Base-by-base conservation (phyloP, 768 basidiomycete species). In the Crepidotus variabilis region DNA sequence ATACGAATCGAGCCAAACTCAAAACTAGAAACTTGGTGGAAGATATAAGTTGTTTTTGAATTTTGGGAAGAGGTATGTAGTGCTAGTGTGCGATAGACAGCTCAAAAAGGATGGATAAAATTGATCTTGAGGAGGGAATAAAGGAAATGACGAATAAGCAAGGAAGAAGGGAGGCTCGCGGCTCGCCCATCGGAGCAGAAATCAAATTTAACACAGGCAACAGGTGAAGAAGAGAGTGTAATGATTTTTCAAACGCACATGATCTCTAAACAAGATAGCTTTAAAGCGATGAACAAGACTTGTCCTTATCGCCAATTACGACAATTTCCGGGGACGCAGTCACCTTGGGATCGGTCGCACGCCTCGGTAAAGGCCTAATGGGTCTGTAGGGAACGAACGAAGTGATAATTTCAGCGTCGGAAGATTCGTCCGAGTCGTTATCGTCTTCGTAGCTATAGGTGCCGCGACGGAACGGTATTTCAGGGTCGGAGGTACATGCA, bases 361-460 rank as follows among this genome's bases (percentile, higher is more conserved):
- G 76, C 58, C 68, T 71, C 8, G 81, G 81, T 33, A 83, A 72
- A 23, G 81, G 79, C 58, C 71, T 79, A 55, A 80, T 76, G 32
- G 71, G 70, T 24, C 82, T 55, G 10, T 48, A 72, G 35, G 78
- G 74, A 21, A 69, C 63, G 50, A 79, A 68, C n/a, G 72, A 73
- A 10, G 68, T 73, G 52, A 78, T 73, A 49, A 75, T 74, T 59
- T 75, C 75, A 34, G 69, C 61, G 47, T 76, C 73, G 10, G 67
- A 61, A 51, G 69, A 68, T 43, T 60, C 63, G 57, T 72, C 72
- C 28, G 72, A 73, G 35, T 72, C 72, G 24, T 64, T 61, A 28
- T 72, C 67, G 11, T 69, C 63, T 21, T 61, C 59, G 13, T 63
- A 53, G 28, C 32, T 49, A 24, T 33, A 47, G 32, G 50, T 64